A percentile compares a stretch with the other conserved stretches of the same genome.
These are phyloP conservation scores for Solanum habrochaites DNA, from an alignment of 257 asterid genomes.

Conservation along the genomic window DNA sequence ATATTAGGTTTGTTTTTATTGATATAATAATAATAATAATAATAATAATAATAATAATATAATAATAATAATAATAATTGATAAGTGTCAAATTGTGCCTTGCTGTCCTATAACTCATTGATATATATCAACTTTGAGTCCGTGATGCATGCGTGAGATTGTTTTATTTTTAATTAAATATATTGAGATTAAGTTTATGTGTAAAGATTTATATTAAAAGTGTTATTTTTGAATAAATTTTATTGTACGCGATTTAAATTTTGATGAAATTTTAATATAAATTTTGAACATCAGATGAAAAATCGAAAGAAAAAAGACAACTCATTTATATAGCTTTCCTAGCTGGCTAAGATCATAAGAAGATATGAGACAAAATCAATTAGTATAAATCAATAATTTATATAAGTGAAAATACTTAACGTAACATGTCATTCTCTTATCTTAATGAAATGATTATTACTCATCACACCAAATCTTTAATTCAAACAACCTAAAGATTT, in stretches of 20 bases:
- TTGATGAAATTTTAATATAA: fast-evolving
- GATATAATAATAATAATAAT: background rate
- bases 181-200: too few relatives aligned
- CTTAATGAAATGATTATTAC: background rate
- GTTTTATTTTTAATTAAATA: too few relatives aligned
- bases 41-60: too few relatives aligned
- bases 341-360: background rate
- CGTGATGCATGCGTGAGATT: background rate
- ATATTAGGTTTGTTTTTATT: background rate
- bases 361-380: background rate
- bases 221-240: fast-evolving
- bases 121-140: background rate
- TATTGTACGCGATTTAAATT: fast-evolving
- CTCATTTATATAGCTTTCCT: background rate
- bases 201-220: too few relatives aligned
- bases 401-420: background rate
- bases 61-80: background rate
- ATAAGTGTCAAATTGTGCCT: background rate
- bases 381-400: background rate
- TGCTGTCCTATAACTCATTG: background rate
- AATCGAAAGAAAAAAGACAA: background rate
- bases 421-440: background rate
- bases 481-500: background rate
- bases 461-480: background rate
- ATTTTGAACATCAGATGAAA: too few relatives aligned